Conservation (phyloP, 176 grass and related monocot genomes). For the Triticum dicoccoides region DNA sequence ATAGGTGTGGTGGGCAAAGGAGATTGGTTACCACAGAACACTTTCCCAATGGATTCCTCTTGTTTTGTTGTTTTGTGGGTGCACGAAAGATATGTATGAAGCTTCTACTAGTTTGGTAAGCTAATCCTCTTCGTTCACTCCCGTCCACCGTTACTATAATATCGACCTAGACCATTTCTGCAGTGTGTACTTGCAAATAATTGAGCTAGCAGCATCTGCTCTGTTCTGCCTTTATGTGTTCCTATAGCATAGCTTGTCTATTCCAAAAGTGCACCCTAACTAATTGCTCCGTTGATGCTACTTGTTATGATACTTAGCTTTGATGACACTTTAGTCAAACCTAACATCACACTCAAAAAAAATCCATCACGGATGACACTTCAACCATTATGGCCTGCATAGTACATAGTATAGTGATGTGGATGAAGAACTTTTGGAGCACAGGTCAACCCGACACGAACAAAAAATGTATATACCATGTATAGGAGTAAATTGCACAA, state of each 20-base stretch:
- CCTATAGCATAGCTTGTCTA: background rate
- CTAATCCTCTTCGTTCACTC: slow-evolving; percentile 24
- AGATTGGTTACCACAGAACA: slow-evolving; percentile 18
- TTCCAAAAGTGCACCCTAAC: slow-evolving; percentile 1
- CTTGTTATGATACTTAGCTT: background rate
- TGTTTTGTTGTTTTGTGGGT: background rate
- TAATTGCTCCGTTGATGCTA: slow-evolving; percentile 9
- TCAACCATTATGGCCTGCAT: background rate
- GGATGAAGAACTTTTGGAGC: background rate
- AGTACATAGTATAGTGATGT: background rate
- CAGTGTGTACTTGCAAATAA: slow-evolving; percentile 23
- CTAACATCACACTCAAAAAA: slow-evolving; percentile 24
- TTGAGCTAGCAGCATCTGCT: slow-evolving; percentile 42
- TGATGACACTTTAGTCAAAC: slow-evolving; percentile 47
- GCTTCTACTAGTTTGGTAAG: slow-evolving; percentile 27
- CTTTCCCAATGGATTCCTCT: background rate
- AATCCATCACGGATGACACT: slow-evolving; percentile 6
- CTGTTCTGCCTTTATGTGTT: slow-evolving; percentile 9
- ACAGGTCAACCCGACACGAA: slow-evolving; percentile 7
- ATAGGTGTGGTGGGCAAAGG: background rate
- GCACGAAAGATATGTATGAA: background rate
- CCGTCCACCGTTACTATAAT: background rate
- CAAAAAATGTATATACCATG: background rate
- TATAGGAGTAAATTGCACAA: background rate
- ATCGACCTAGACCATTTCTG: background rate